Evolutionary conservation across 2,329 filamentous ascomycete genomes (phyloP).

Genomic region (Coniochaeta sp.): DNA sequence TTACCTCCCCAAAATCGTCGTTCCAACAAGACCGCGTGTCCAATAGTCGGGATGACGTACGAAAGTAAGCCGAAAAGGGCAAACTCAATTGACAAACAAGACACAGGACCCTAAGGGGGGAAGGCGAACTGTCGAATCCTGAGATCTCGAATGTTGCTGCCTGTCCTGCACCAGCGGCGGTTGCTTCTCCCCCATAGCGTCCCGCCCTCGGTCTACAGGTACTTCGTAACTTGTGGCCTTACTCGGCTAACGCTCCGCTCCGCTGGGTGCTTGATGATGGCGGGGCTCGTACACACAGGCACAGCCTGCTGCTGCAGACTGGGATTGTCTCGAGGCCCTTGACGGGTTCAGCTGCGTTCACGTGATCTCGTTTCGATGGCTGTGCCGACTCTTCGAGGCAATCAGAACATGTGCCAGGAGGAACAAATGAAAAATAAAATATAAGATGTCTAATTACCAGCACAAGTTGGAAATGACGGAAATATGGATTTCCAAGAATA

Average conservation of each 20-base stretch:
- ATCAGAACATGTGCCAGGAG: too few relatives aligned
- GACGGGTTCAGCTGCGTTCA: background rate
- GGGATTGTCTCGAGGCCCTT: too few relatives aligned
- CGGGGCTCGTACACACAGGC: background rate
- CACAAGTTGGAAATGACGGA: too few relatives aligned
- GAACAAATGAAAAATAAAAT: too few relatives aligned
- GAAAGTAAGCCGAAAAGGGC: background rate
- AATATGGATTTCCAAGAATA: too few relatives aligned
- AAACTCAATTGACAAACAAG: background rate
- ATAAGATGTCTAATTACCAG: too few relatives aligned
- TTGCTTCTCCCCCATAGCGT: background rate
- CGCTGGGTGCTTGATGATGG: background rate
- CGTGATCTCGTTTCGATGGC: background rate
- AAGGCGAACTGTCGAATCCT: background rate
- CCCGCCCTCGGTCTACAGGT: background rate
- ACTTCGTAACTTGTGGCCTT: background rate
- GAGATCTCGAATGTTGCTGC: constrained; percentile 4
- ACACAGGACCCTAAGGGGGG: background rate
- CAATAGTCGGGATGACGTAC: background rate
- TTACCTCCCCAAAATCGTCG: background rate
- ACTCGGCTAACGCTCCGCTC: background rate
- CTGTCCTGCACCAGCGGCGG: background rate
- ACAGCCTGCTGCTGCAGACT: background rate
- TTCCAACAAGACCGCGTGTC: background rate
- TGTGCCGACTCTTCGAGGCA: too few relatives aligned